A percentile compares a stretch with the other conserved stretches of the same genome.
Conservation (phyloP, 495 filamentous ascomycete species). For the Penicillium samsonianum region DNA sequence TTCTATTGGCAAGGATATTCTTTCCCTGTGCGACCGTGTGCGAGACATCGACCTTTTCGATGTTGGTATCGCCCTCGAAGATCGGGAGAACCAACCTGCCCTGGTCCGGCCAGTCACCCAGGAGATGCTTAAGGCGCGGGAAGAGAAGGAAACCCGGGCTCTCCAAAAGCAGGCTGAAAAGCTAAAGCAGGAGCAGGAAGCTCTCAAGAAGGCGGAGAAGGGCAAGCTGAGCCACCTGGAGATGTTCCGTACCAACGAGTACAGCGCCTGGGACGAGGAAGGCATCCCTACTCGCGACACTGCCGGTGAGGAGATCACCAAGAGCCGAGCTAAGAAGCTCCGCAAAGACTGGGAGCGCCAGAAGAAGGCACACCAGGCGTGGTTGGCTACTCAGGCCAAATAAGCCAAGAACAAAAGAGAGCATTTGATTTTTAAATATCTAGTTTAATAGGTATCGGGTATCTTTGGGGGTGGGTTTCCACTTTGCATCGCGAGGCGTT, state of each 20-base stretch:
- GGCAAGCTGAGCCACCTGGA: slow-evolving; percentile 67
- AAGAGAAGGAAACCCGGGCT: slow-evolving; percentile 60
- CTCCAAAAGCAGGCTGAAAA: slow-evolving; percentile 61
- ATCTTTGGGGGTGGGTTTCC: slow-evolving; percentile 9
- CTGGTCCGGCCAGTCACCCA: slow-evolving; percentile 79
- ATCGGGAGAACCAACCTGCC: slow-evolving; percentile 71
- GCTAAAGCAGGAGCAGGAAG: slow-evolving; percentile 55
- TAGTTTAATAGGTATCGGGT: slow-evolving; percentile 17
- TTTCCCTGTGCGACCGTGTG: slow-evolving; percentile 73
- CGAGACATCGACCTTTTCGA: slow-evolving; percentile 78
- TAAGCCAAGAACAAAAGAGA: slow-evolving; percentile 15
- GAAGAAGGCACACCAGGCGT: slow-evolving; percentile 80
- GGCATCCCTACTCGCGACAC: slow-evolving; percentile 77
- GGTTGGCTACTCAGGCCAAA: slow-evolving; percentile 45
- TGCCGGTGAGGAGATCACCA: slow-evolving; percentile 78
- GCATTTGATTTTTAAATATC: slow-evolving; percentile 6
- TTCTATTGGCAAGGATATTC: slow-evolving; percentile 57
- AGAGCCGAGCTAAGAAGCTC: slow-evolving; percentile 79
- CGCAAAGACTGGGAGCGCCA: slow-evolving; percentile 91
- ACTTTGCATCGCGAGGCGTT: slow-evolving; percentile 25
- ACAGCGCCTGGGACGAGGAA: slow-evolving; percentile 79
- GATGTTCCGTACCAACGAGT: slow-evolving; percentile 76
- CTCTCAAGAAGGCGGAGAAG: slow-evolving; percentile 63
- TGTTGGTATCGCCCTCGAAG: slow-evolving; percentile 84
- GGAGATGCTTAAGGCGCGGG: slow-evolving; percentile 69